Evolutionary conservation across 148 eudicot species (phyloP).

Genomic region (Heliosperma pusillum): DNA sequence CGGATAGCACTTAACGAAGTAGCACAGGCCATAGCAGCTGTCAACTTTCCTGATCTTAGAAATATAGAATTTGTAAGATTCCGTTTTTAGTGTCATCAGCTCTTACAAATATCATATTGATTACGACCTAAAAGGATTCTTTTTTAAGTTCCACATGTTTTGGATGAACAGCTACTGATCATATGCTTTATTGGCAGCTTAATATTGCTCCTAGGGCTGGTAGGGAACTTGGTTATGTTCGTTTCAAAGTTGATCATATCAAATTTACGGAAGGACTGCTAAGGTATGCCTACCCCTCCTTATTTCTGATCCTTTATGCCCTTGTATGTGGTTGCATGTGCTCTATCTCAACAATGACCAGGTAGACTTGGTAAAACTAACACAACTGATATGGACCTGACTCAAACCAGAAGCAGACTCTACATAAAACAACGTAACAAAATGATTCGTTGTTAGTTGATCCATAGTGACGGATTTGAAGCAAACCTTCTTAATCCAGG

Average conservation of each 20-base stretch:
- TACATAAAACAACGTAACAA: not conserved
- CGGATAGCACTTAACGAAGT: conserved; percentile 90
- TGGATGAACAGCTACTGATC: conserved; percentile 7
- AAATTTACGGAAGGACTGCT: conserved; percentile 66
- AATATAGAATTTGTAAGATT: conserved; percentile 77
- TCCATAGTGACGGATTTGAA: no score
- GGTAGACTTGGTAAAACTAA: not conserved
- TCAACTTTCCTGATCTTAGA: conserved; percentile 79
- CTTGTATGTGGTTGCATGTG: not conserved
- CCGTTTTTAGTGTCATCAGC: not conserved
- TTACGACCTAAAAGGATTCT: not conserved
- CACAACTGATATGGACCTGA: not conserved
- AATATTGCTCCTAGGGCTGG: conserved; percentile 93
- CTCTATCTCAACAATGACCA: not conserved
- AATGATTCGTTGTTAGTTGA: no score
- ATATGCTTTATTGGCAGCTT: conserved; percentile 42
- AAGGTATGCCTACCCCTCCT: conserved; percentile 36
- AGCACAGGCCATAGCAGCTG: conserved; percentile 75
- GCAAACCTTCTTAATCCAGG: no score
- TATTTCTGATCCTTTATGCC: not conserved
- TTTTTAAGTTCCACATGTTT: not conserved
- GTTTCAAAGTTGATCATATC: conserved; percentile 61
- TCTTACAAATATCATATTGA: not conserved
- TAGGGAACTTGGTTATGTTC: conserved; percentile 77
- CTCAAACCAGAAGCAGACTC: not conserved